phyloP scores from a whole-genome alignment of 345 rosid genomes.

The Arabis alpina region DNA sequence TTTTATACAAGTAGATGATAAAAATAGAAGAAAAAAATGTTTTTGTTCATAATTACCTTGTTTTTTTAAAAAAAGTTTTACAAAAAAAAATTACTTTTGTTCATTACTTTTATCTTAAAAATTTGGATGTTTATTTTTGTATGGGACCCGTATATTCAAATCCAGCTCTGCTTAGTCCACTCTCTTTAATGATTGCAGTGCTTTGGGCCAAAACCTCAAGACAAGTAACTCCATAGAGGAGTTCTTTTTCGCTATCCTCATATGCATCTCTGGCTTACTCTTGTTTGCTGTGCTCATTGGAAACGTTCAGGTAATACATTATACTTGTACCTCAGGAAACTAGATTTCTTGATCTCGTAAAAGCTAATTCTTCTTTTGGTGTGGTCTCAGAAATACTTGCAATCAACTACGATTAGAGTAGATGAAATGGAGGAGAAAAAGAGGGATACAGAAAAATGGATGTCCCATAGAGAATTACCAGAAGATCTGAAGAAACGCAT shows the following conservation, averaged over 20 bases:
- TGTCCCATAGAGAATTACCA: constrained; percentile 31
- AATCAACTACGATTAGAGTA: constrained; percentile 30
- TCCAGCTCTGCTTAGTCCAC: not conserved
- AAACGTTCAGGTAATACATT: constrained; percentile 42
- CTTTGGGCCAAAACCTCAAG: constrained; percentile 51
- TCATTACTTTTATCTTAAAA: too few relatives aligned
- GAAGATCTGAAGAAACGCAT: constrained; percentile 21
- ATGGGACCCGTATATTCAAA: too few relatives aligned
- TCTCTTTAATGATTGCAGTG: constrained; percentile 34
- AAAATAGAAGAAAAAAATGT: too few relatives aligned
- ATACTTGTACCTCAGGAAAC: constrained; percentile 36
- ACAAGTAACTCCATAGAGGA: constrained; percentile 50
- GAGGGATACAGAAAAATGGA: constrained; percentile 41
- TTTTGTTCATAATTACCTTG: too few relatives aligned
- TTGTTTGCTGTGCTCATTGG: constrained; percentile 59
- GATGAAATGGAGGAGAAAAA: constrained; percentile 41
- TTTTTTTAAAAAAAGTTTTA: too few relatives aligned
- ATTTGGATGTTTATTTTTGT: too few relatives aligned
- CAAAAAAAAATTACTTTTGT: too few relatives aligned
- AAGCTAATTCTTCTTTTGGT: not conserved
- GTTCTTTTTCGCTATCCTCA: constrained; percentile 47
- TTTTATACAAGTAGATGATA: too few relatives aligned
- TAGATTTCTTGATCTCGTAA: constrained; percentile 9
- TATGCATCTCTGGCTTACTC: constrained; percentile 49
- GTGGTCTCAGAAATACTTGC: constrained; percentile 33